Base-by-base conservation (phyloP, 106 monocot genomes). In the Platanthera guangdongensis region DNA sequence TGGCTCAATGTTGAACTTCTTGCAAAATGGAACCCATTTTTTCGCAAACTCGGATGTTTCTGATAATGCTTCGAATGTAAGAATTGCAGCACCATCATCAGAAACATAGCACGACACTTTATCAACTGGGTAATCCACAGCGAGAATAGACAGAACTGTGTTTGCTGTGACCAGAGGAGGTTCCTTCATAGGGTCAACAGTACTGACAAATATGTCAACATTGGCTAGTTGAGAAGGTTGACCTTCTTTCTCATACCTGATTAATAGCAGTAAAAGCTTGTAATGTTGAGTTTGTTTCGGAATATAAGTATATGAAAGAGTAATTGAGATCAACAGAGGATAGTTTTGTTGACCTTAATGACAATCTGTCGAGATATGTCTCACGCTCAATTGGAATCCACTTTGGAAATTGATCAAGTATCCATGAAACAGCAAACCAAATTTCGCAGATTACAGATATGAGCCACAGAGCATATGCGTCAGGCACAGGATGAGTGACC, bases 321-420 rank as follows among this genome's bases (percentile, higher is more conserved):
- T 28, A 59, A 14, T 14, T 45, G 48, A 10, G 28, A 21, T 48
- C 30, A 52, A 62, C 21, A 50, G n/a, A 45, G 39, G 16, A 30
- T 47, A 72, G 49, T 80, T 48, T 51, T 52, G 49, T 76, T 76
- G 51, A 93, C 92, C 92, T 90, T 78, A 93, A 52, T 11, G 87
- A 90, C 74, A 93, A 70, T 73, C 92, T 82, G 71, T 93, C 92
- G 11, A 93, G 86, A 77, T 90, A 93, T 51, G 92, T 93, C 76
- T 93, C 92, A 76, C 92, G 87, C 72, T 90, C 92, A 77, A 93
- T 90, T n/a, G 92, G 92, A 25, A 88, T 79, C 92, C 92, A 92
- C 73, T 92, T 92, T n/a, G 92, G 92, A 53, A 92, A 92, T 75
- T 92, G 92, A 84, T 92, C 92, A 53, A 92, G 89, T 78, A 92